Evolutionary conservation across 1,139 yeast species (phyloP).

Genomic region (Yamadazyma aaseri): DNA sequence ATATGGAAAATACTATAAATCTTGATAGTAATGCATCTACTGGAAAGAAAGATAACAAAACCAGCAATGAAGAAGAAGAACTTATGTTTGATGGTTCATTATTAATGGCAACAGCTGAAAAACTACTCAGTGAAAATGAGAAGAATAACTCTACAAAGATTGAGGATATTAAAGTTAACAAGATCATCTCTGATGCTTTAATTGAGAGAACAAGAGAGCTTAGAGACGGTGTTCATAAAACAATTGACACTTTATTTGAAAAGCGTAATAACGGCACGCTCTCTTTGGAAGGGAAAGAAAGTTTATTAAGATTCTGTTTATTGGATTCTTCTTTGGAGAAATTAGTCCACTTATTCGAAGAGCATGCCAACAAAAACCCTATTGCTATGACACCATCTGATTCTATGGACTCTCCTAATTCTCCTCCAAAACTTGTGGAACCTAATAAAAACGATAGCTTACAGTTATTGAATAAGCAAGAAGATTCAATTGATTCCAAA

Average conservation of each 20-base stretch:
- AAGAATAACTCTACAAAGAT: constrained; percentile 21
- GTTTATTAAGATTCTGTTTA: constrained; percentile 41
- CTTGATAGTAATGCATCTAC: constrained; percentile 4
- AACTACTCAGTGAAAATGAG: constrained; percentile 45
- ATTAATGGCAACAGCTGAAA: constrained; percentile 66
- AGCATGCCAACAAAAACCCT: constrained; percentile 28
- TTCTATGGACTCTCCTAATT: constrained; percentile 13
- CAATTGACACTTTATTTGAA: constrained; percentile 40
- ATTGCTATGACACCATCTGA: constrained; percentile 25
- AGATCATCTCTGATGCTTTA: constrained; percentile 41
- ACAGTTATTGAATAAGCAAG: background rate
- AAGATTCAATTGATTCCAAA: background rate
- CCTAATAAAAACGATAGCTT: background rate
- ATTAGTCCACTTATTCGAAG: constrained; percentile 43
- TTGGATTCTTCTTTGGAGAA: constrained; percentile 45
- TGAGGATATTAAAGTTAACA: constrained; percentile 40
- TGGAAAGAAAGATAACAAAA: constrained; percentile 1
- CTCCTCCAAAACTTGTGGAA: background rate
- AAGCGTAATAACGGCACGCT: constrained; percentile 36
- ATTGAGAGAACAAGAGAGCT: constrained; percentile 43
- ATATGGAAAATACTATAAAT: constrained; percentile 55
- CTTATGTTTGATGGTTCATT: constrained; percentile 49
- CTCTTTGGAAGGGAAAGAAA: constrained; percentile 47
- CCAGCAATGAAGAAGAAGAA: constrained; percentile 35
- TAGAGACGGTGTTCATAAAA: constrained; percentile 39